phyloP scores from a whole-genome alignment of 2,329 filamentous ascomycete genomes.

The Grosmannia huntii region DNA sequence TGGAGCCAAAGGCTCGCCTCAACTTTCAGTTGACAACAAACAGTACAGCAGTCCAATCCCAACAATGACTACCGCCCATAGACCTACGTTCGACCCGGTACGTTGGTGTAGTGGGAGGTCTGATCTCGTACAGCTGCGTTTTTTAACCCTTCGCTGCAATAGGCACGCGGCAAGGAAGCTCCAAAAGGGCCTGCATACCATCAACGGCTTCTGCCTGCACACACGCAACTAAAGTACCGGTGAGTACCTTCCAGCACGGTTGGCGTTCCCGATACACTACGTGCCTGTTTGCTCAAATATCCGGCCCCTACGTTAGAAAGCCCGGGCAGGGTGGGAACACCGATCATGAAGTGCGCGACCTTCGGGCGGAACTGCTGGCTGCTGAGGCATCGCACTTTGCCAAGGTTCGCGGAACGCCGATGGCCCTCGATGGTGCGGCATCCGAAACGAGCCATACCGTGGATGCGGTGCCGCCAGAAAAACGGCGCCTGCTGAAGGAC shows the following conservation, averaged over 20 bases:
- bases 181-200: slow-evolving; percentile 90
- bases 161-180: slow-evolving; percentile 91
- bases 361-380: slow-evolving; percentile 77
- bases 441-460: slow-evolving; percentile 11
- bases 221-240: slow-evolving; percentile 85
- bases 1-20: background rate
- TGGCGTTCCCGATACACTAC: background rate
- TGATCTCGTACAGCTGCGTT: background rate
- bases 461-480: background rate
- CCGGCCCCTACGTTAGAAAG: slow-evolving; percentile 33
- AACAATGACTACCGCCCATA: slow-evolving; percentile 56
- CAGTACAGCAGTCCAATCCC: background rate
- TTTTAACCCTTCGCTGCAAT: background rate
- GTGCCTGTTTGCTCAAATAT: slow-evolving; percentile 9
- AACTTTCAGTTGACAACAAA: background rate
- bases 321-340: slow-evolving; percentile 80
- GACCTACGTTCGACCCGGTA: slow-evolving; percentile 94
- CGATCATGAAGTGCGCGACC: slow-evolving; percentile 50
- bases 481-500: slow-evolving; percentile 8
- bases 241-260: slow-evolving; percentile 22
- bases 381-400: slow-evolving; percentile 81
- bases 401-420: slow-evolving; percentile 59
- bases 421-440: slow-evolving; percentile 13
- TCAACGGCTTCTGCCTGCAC: slow-evolving; percentile 84
- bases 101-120: slow-evolving; percentile 12